phyloP scores from a whole-genome alignment of 371 early-diverging fungal species.

The Lichtheimia ramosa region DNA sequence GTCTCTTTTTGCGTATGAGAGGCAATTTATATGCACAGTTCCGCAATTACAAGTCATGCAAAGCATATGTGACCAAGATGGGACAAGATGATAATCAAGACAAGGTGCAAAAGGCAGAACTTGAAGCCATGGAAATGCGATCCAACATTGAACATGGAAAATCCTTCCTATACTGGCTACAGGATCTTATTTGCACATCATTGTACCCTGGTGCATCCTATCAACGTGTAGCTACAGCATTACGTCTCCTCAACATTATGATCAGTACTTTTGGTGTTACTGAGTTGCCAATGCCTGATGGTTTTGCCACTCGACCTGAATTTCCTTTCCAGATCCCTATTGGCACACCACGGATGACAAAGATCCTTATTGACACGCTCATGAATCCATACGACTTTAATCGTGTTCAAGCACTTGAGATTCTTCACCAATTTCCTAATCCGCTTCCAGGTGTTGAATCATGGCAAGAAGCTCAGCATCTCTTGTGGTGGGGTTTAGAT shows the following conservation, averaged over 20 bases:
- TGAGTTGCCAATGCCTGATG: constrained; percentile 48
- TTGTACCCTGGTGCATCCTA: constrained; percentile 66
- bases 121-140: constrained; percentile 8
- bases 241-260: constrained; percentile 45
- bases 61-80: constrained; percentile 20
- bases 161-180: constrained; percentile 42
- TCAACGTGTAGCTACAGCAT: constrained; percentile 59
- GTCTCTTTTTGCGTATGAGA: constrained; percentile 53
- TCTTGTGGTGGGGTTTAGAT: constrained; percentile 67
- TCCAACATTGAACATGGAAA: constrained; percentile 26
- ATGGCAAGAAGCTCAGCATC: constrained; percentile 42
- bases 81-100: constrained; percentile 11
- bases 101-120: constrained; percentile 15
- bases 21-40: constrained; percentile 52
- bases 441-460: constrained; percentile 57
- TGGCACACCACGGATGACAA: constrained; percentile 44
- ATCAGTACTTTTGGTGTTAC: constrained; percentile 58
- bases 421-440: constrained; percentile 58
- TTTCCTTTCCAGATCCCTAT: constrained; percentile 60
- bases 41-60: constrained; percentile 30
- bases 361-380: constrained; percentile 58
- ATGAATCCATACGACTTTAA: constrained; percentile 73
- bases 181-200: constrained; percentile 34
- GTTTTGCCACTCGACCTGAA: constrained; percentile 44
- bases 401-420: constrained; percentile 63